Percentiles rank a stretch among this genome's conserved stretches.
Evolutionary conservation across 768 basidiomycete species (phyloP).

Genomic region (Lactarius deliciosus): DNA sequence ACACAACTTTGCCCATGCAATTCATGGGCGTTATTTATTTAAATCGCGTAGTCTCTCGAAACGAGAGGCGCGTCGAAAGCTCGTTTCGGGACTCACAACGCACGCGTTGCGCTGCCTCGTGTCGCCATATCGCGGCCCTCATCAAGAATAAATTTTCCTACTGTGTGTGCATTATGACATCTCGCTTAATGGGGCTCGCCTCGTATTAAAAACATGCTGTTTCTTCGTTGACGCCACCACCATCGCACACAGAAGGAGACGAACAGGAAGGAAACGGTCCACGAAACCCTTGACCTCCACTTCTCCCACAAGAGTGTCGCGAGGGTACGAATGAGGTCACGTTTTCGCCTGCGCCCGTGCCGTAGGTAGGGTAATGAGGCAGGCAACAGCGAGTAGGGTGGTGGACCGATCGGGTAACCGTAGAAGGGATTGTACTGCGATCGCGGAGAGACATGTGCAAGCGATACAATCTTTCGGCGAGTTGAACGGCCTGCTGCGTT

Average conservation of each 20-base stretch:
- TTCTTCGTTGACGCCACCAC: constrained; percentile 27
- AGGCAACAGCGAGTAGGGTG: constrained; percentile 36
- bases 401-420: constrained; percentile 55
- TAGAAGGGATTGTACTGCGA: constrained; percentile 72
- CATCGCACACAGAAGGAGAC: constrained; percentile 32
- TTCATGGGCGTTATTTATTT: constrained; percentile 1
- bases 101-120: constrained; percentile 14
- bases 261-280: constrained; percentile 37
- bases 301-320: constrained; percentile 62
- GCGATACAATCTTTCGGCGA: constrained; percentile 27
- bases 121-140: constrained; percentile 17
- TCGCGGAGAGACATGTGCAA: constrained; percentile 45
- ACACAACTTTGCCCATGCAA: not conserved
- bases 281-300: constrained; percentile 41
- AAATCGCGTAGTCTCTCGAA: constrained; percentile 7
- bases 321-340: constrained; percentile 65
- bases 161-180: constrained; percentile 21
- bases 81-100: constrained; percentile 9
- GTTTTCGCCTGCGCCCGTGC: constrained; percentile 65
- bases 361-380: constrained; percentile 46
- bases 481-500: not conserved
- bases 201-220: constrained; percentile 25
- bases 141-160: constrained; percentile 16
- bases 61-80: constrained; percentile 7
- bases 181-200: constrained; percentile 14